phyloP scores from a whole-genome alignment of 1,139 yeast genomes.

The Wickerhamomyces sp. region DNA sequence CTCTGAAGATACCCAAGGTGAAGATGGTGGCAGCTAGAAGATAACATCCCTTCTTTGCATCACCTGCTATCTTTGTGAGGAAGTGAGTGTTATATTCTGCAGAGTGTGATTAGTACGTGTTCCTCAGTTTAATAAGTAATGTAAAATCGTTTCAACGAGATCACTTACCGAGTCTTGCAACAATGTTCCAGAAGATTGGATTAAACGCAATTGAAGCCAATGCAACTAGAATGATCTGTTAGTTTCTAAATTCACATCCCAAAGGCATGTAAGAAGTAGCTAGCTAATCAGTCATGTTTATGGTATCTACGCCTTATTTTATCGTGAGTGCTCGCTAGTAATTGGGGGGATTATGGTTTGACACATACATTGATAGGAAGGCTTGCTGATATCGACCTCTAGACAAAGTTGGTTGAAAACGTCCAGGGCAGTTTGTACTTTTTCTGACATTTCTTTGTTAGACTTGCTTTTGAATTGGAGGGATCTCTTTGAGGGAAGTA shows the following conservation, averaged over 20 bases:
- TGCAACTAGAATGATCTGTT: slow-evolving; percentile 27
- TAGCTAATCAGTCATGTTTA: no score
- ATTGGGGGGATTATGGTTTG: neutral
- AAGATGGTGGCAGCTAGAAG: slow-evolving; percentile 77
- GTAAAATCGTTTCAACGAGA: neutral
- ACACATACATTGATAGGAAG: slow-evolving; percentile 17
- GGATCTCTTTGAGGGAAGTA: no score
- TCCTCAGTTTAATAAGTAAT: neutral
- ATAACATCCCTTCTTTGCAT: slow-evolving; percentile 78
- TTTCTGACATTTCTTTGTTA: no score
- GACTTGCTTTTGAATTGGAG: no score
- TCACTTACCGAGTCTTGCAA: slow-evolving; percentile 56
- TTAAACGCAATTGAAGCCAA: slow-evolving; percentile 72
- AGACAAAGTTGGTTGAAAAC: slow-evolving; percentile 17
- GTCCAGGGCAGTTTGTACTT: slow-evolving; percentile 1
- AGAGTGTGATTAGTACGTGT: neutral
- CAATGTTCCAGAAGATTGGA: slow-evolving; percentile 93
- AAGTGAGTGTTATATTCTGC: slow-evolving; percentile 69
- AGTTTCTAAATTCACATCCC: neutral
- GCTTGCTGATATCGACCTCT: slow-evolving; percentile 19
- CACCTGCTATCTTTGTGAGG: slow-evolving; percentile 66
- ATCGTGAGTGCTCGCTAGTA: neutral
- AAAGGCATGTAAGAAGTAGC: no score
- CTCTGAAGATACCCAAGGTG: slow-evolving; percentile 77
- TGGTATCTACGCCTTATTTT: slow-evolving; percentile 5